Evolutionary conservation across 2,329 filamentous ascomycete species (phyloP).

Genomic region (Arthroderma sp.): DNA sequence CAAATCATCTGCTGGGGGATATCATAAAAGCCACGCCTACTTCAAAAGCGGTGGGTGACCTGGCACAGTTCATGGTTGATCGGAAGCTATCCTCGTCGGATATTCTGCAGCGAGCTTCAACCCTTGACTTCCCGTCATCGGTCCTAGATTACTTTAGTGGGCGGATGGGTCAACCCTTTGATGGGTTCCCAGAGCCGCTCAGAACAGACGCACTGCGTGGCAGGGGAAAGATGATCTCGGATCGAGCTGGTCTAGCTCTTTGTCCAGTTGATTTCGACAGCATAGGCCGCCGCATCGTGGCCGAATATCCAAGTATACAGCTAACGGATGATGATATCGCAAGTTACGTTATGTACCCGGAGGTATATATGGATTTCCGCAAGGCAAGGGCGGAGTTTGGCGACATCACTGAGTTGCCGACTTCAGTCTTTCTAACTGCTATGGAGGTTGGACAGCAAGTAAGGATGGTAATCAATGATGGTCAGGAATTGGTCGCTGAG

Average conservation of each 20-base stretch:
- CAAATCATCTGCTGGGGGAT: conserved; percentile 90
- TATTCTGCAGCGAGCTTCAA: conserved; percentile 67
- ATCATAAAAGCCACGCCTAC: conserved; percentile 99
- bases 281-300: conserved; percentile 70
- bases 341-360: conserved; percentile 95
- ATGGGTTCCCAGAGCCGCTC: conserved; percentile 93
- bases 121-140: conserved; percentile 95
- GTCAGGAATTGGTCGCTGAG: conserved; percentile 96
- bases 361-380: conserved; percentile 97
- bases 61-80: conserved; percentile 98
- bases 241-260: conserved; percentile 78
- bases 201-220: conserved; percentile 76
- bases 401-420: conserved; percentile 86
- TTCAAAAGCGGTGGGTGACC: conserved; percentile 94
- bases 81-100: conserved; percentile 79
- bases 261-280: conserved; percentile 76
- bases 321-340: conserved; percentile 84
- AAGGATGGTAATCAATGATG: conserved; percentile 96
- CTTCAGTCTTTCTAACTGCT: conserved; percentile 81
- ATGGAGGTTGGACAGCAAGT: conserved; percentile 97
- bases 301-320: conserved; percentile 57
- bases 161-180: conserved; percentile 95
- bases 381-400: conserved; percentile 84
- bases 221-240: conserved; percentile 85
- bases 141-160: conserved; percentile 97